A percentile compares a stretch with the other conserved stretches of the same genome.
These are phyloP conservation scores for Parastagonospora avenae DNA, from an alignment of 2,329 filamentous ascomycete genomes.

Conservation along the genomic window DNA sequence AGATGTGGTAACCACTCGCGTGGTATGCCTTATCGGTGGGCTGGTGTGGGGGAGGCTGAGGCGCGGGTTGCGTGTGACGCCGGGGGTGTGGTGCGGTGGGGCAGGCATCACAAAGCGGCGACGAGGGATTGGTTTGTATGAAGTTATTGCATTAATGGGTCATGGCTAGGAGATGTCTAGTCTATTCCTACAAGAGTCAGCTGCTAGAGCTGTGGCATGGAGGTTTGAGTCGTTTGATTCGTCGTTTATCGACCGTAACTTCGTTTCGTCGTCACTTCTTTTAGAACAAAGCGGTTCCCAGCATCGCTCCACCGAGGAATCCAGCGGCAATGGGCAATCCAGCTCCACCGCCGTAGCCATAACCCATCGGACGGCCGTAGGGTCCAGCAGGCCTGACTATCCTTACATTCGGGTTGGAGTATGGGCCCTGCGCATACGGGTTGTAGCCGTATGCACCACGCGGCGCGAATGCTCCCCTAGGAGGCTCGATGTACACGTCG, in stretches of 20 bases:
- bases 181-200: too few species aligned
- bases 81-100: too few species aligned
- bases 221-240: neutral
- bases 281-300: slow-evolving; percentile 39
- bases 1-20: too few species aligned
- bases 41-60: too few species aligned
- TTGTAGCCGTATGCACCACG: slow-evolving; percentile 50
- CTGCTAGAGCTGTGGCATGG: too few species aligned
- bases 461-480: slow-evolving; percentile 41
- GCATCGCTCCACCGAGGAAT: slow-evolving; percentile 39
- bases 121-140: too few species aligned
- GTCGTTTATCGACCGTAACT: neutral
- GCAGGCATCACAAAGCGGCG: too few species aligned
- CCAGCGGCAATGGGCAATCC: slow-evolving; percentile 44
- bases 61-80: too few species aligned
- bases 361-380: slow-evolving; percentile 50
- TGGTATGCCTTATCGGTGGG: too few species aligned
- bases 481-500: slow-evolving; percentile 65
- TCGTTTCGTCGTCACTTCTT: neutral
- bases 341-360: slow-evolving; percentile 46
- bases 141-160: too few species aligned
- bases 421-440: slow-evolving; percentile 53
- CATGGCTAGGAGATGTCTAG: too few species aligned
- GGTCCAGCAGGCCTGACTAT: slow-evolving; percentile 56
- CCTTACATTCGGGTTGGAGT: slow-evolving; percentile 54